A percentile compares a stretch with the other conserved stretches of the same genome.
Evolutionary conservation across 1,139 yeast species (phyloP).

Genomic region (Pichia sp.): DNA sequence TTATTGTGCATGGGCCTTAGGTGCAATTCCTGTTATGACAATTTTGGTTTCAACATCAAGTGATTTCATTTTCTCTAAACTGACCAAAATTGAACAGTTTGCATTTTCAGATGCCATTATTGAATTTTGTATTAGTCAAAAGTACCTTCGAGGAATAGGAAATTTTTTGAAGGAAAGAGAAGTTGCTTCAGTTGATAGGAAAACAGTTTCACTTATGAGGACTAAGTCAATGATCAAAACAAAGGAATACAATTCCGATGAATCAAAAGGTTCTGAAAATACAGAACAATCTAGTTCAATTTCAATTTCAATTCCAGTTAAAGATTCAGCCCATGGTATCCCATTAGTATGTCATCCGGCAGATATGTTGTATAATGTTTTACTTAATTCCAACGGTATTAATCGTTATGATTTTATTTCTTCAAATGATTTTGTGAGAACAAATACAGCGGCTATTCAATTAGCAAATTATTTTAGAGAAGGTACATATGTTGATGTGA

Average conservation of each 20-base stretch:
- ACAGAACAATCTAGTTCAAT: not conserved
- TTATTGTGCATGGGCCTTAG: constrained; percentile 71
- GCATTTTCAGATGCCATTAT: constrained; percentile 17
- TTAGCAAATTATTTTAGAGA: constrained; percentile 23
- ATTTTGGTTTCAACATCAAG: constrained; percentile 68
- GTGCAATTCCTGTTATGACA: constrained; percentile 85
- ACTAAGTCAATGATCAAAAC: constrained; percentile 6
- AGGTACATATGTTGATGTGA: constrained; percentile 14
- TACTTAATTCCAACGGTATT: constrained; percentile 17
- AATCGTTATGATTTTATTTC: constrained; percentile 18
- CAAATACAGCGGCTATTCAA: constrained; percentile 18
- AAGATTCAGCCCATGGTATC: not conserved
- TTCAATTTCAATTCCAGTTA: not conserved
- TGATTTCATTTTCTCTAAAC: constrained; percentile 36
- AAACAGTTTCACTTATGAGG: not conserved
- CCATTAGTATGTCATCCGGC: constrained; percentile 21
- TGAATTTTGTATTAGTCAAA: constrained; percentile 12
- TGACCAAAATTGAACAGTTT: constrained; percentile 15
- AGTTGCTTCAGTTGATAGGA: not conserved
- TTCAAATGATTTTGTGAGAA: constrained; percentile 14
- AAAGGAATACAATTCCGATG: no score
- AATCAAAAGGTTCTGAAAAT: not conserved
- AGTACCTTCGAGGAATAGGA: constrained; percentile 15
- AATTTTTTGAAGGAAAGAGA: constrained; percentile 8
- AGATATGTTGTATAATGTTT: constrained; percentile 18